Base-by-base conservation (phyloP, 2,329 filamentous ascomycete genomes). In the Bipolaris oryzae region DNA sequence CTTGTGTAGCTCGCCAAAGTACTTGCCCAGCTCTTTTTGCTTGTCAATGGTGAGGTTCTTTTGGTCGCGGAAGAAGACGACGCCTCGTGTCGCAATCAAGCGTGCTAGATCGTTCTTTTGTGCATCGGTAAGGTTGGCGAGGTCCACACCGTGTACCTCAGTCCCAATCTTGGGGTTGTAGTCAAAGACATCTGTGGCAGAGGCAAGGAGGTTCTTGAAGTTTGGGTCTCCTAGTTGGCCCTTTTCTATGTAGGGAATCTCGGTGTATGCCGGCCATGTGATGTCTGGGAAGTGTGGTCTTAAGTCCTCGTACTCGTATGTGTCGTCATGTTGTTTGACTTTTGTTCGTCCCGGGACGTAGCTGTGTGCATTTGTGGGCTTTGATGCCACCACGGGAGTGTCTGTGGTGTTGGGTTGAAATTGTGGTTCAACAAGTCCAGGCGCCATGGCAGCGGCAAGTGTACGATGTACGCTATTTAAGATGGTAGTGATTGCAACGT, bases 11-110 rank as follows among this genome's bases (percentile, higher is more conserved):
- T 72, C 78, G 5, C 84, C 84, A 62, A 83, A 84, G 68, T 85
- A 81, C 37, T 74, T 67, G 7, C 82, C 82, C 3, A 86, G 74
- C 52, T 80, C 76, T 9, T 82, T 74, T 65, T 85, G 83, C 18
- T 78, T 76, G n/a, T 84, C 78, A 44, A 85, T 80, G 58, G 78
- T 78, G 23, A 85, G 78, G 61, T 83, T 81, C 53, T 81, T 77
- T 67, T 86, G 84, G 45, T 80, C 74, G 13, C 84, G 78, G 76
- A 86, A 85, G 71, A 86, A 84, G 1, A 86, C 83, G 0, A 86
- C 84, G 3, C 84, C 84, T 41, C 84, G 76, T 23, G 78, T 79
- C 3, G 83, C 80, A 47, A 86, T 81, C 43, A 85, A 67, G 5
- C 82, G 75, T 2, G 82, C 82, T 3, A 85, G 76, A 50, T 85